These are phyloP conservation scores for Vanderwaltozyma polyspora DNA, from an alignment of 805 yeast genomes.

Conservation along the genomic window DNA sequence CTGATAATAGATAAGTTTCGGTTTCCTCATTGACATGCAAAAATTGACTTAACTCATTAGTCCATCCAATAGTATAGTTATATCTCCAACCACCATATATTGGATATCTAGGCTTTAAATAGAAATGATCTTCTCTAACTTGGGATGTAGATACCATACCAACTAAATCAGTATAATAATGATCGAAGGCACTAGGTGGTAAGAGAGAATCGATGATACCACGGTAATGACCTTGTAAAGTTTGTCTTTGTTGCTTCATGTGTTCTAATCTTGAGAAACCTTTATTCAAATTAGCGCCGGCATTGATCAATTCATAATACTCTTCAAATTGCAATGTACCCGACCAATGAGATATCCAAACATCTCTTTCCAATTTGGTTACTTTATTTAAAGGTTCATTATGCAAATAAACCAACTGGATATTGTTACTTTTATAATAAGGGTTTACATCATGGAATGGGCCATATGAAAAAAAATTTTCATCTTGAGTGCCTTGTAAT, in stretches of 20 bases:
- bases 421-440: slow-evolving; percentile 32
- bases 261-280: slow-evolving; percentile 79
- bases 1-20: slow-evolving; percentile 45
- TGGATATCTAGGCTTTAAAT: slow-evolving; percentile 84
- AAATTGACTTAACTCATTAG: slow-evolving; percentile 43
- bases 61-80: slow-evolving; percentile 95
- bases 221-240: slow-evolving; percentile 37
- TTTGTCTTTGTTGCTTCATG: slow-evolving; percentile 35
- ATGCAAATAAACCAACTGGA: slow-evolving; percentile 52
- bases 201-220: slow-evolving; percentile 49
- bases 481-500: background rate
- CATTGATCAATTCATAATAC: slow-evolving; percentile 67
- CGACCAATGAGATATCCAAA: slow-evolving; percentile 88
- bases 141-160: slow-evolving; percentile 84
- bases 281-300: slow-evolving; percentile 53
- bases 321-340: slow-evolving; percentile 67
- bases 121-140: slow-evolving; percentile 30
- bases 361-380: slow-evolving; percentile 50
- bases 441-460: slow-evolving; percentile 40
- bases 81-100: slow-evolving; percentile 92
- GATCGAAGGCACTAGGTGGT: slow-evolving; percentile 43
- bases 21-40: slow-evolving; percentile 33
- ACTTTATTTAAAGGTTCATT: slow-evolving; percentile 55
- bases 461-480: slow-evolving; percentile 39
- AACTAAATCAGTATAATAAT: slow-evolving; percentile 77